Conservation (phyloP, 2,329 filamentous ascomycete genomes). For the Cladorrhinum sp. region DNA sequence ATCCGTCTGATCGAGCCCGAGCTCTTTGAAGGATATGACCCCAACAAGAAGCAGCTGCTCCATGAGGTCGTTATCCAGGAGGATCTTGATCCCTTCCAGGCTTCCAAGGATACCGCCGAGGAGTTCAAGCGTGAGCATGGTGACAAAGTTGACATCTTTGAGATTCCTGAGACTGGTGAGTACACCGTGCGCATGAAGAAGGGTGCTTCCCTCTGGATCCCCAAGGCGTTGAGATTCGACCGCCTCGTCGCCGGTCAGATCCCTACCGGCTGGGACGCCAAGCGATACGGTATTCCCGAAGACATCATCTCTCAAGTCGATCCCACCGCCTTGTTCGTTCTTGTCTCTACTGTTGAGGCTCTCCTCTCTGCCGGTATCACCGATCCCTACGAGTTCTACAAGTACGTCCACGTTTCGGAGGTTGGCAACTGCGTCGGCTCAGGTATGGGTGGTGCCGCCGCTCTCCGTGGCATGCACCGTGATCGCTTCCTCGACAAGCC, state of each 20-base stretch:
- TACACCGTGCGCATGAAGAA: conserved; percentile 94
- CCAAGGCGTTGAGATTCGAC: conserved; percentile 95
- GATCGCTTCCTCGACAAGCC: conserved; percentile 96
- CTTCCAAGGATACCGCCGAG: conserved; percentile 93
- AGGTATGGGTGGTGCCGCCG: conserved; percentile 91
- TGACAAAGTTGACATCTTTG: conserved; percentile 96
- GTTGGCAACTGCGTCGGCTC: conserved; percentile 98
- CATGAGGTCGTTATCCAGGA: conserved; percentile 98
- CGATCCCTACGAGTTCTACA: conserved; percentile 99
- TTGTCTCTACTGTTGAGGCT: conserved; percentile 89
- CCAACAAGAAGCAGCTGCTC: conserved; percentile 96
- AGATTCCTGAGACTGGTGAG: conserved; percentile 89
- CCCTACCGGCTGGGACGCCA: conserved; percentile 94
- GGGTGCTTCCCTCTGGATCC: conserved; percentile 90
- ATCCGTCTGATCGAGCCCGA: conserved; percentile 98
- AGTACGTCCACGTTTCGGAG: conserved; percentile 97
- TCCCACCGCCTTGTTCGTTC: conserved; percentile 89
- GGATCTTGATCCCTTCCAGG: conserved; percentile 94
- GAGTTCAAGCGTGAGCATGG: conserved; percentile 97
- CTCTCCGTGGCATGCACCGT: conserved; percentile 96
- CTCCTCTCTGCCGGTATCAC: conserved; percentile 92
- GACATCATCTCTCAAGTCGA: conserved; percentile 98
- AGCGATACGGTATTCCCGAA: conserved; percentile 92
- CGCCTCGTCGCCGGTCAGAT: conserved; percentile 96
- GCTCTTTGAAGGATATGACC: conserved; percentile 94